Base-by-base conservation (phyloP, 2,329 filamentous ascomycete genomes). In the Fusarium sp. region DNA sequence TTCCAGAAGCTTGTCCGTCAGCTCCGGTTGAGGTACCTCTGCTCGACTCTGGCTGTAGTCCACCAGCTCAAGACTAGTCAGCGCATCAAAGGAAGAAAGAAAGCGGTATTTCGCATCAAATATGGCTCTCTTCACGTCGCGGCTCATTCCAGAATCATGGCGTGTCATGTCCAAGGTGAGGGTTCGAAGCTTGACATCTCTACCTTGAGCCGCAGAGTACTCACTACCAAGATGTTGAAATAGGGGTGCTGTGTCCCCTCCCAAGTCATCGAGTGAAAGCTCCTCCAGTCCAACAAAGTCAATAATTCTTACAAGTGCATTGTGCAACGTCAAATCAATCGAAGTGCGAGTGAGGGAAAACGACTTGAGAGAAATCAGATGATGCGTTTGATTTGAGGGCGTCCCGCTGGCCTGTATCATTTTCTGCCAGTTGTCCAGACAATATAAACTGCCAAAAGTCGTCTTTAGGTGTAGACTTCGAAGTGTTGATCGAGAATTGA, bases 401-500 rank as follows among this genome's bases (percentile, higher is more conserved):
- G 3, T 14, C 3, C 17, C 19, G 1, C 2, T 11, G 9, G 6
- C 15, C 4, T 38, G 25, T 4, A 21, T 2, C 15, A 19, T 27
- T 2, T 48, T 14, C 10, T 37, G 41, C 48, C 49, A 50, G 19
- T 57, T 44, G 2, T 44, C 3, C 3, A 64, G 25, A 15, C 56
- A 42, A 9, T 15, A 13, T 6, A 9, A 44, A 9, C 4, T 4
- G 7, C 33, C 33, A 3, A 31, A 39, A 29, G 5, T 15, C 15
- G 19, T 9, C 1, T 13, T n/a, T 14, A 51, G 21, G 3, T 1
- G 2, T 1, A 67, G 36, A 8, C 52, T 65, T 6, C 31, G 43
- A 11, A 67, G 54, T 6, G 64, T 68, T 2, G 57, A 57, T 2
- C 19, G 36, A 1, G 67, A 70, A 29, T 68, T 70, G 4, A 38